Evolutionary conservation across 345 rosid genomes (phyloP).

Genomic region (Aquilaria yunnanensis): DNA sequence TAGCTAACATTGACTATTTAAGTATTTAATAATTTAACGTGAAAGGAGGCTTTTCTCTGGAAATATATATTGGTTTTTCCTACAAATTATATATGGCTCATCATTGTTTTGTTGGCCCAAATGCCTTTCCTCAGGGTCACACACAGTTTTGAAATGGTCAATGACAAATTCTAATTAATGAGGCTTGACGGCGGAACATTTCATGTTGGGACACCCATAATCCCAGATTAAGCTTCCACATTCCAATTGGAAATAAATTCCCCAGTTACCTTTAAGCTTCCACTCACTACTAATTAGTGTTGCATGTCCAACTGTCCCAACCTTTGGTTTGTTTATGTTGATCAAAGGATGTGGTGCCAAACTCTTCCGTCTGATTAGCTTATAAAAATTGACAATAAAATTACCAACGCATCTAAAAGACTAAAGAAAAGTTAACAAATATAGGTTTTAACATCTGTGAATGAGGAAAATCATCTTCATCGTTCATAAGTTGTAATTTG

Average conservation of each 20-base stretch:
- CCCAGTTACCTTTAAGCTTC: not conserved
- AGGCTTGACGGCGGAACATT: slow-evolving; percentile 26
- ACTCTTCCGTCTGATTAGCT: no score
- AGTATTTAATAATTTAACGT: no score
- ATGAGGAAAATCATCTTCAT: no score
- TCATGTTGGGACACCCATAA: slow-evolving; percentile 8
- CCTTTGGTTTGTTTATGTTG: no score
- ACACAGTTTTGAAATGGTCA: not conserved
- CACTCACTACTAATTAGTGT: slow-evolving; percentile 8
- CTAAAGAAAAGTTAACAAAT: no score
- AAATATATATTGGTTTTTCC: not conserved
- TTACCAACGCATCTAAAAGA: no score
- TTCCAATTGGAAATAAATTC: slow-evolving; percentile 14
- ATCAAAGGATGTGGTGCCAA: no score
- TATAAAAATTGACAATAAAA: no score
- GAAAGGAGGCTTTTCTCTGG: no score
- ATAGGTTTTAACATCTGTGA: no score
- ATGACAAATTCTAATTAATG: slow-evolving; percentile 6
- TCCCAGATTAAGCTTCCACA: not conserved
- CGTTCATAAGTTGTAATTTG: no score
- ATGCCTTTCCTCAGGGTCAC: slow-evolving; percentile 4
- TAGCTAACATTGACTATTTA: no score
- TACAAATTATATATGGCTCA: not conserved
- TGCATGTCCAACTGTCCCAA: slow-evolving; percentile 14
- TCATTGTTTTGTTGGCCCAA: slow-evolving; percentile 11